Evolutionary conservation across 768 basidiomycete species (phyloP).

Genomic region (Tulasnella sp.): DNA sequence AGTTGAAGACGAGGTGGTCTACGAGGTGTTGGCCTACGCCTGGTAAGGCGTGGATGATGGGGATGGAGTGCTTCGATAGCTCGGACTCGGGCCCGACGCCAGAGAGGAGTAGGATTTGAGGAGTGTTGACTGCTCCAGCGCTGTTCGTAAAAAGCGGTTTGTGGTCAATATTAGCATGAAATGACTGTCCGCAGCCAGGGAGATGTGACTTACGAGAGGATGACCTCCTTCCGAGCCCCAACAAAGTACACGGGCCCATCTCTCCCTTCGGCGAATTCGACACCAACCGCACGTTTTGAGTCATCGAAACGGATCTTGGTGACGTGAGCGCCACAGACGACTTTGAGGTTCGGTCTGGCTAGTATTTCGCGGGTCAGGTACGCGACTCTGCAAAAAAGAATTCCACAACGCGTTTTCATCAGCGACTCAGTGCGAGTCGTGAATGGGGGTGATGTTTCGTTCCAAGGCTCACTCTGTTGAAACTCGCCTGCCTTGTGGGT

Average conservation of each 20-base stretch:
- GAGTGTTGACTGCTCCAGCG: slow-evolving; percentile 39
- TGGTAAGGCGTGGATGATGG: slow-evolving; percentile 57
- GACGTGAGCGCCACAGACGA: slow-evolving; percentile 24
- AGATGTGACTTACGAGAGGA: slow-evolving; percentile 28
- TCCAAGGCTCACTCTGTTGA: slow-evolving; percentile 19
- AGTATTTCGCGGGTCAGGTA: slow-evolving; percentile 30
- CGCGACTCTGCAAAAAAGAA: slow-evolving; percentile 3
- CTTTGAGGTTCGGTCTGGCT: slow-evolving; percentile 28
- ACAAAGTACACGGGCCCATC: slow-evolving; percentile 21
- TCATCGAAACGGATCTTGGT: slow-evolving; percentile 29
- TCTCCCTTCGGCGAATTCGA: slow-evolving; percentile 27
- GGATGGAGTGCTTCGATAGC: slow-evolving; percentile 51
- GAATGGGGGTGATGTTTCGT: too few relatives aligned
- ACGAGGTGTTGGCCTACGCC: slow-evolving; percentile 69
- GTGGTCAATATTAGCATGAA: neutral
- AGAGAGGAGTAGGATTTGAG: slow-evolving; percentile 39
- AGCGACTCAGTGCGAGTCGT: too few relatives aligned
- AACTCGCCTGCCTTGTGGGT: slow-evolving; percentile 23
- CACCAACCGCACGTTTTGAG: slow-evolving; percentile 24
- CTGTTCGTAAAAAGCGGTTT: slow-evolving; percentile 25
- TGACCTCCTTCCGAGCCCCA: slow-evolving; percentile 26
- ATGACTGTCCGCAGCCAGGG: neutral
- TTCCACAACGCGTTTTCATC: too few relatives aligned
- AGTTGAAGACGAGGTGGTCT: slow-evolving; percentile 54
- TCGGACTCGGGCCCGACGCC: slow-evolving; percentile 68